Base-by-base conservation (phyloP, 176 grass and related monocot species). In the Cymbopogon citratus region DNA sequence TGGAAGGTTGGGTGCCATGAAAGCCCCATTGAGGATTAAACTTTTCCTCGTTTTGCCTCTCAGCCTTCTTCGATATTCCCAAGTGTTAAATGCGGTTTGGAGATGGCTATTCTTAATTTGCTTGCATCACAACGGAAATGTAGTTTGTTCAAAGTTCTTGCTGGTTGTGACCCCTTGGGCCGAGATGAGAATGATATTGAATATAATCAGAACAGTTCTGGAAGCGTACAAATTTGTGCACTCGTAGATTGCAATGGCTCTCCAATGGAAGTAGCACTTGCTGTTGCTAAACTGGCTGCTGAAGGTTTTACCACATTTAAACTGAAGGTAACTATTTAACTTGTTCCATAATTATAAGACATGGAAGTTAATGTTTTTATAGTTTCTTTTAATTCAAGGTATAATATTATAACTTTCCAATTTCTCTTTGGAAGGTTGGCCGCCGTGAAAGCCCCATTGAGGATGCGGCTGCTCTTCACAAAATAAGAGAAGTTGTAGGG, bases 41-140 rank as follows among this genome's bases (percentile, higher is more conserved):
- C 34, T 66, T 84, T 71, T 75, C 18, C 38, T 39, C 31, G 14
- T 70, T 66, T 66, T 27, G 48, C 80, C 40, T 67, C 38, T 74
- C 88, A 98, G 95, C 88, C 95, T 71, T 92, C 86, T 81, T 94
- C 95, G 3, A 46, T 94, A 87, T 98, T 92, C 78, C 92, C 95
- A 80, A 92, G 90, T 88, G 92, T 94, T 68, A 90, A 87, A 75
- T 94, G 92, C 79, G 92, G 95, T 26, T 23, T 98, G 82, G 95
- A 98, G 88, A 98, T 98, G 95, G 92, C 95, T 7, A 89, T 98
- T 85, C 83, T 98, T 87, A 98, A 98, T 98, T 85, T 93, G 57
- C 41, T 98, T 36, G 88, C 86, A 9, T 83, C 90, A 71, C 86
- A 80, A 63, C 23, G 48, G 19, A 88, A 78, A 79, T 85, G 69